Conservation (phyloP, 2,329 filamentous ascomycete genomes). For the Claviceps cyperi region DNA sequence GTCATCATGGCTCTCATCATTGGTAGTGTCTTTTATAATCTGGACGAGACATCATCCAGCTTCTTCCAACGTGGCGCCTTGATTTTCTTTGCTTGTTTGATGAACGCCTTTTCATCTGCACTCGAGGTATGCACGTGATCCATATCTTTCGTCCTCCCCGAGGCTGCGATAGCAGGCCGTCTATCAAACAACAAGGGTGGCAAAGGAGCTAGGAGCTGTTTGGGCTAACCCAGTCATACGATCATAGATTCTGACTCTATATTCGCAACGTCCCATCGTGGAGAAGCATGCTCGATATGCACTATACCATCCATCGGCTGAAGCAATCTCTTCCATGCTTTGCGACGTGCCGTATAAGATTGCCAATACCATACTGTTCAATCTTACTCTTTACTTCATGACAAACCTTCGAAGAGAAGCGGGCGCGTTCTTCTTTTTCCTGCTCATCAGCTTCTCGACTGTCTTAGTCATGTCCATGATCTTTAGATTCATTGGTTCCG, state of each 20-base stretch:
- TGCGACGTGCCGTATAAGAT: slow-evolving; percentile 72
- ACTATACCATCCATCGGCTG: slow-evolving; percentile 76
- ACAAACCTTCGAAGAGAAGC: slow-evolving; percentile 61
- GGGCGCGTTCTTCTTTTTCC: slow-evolving; percentile 73
- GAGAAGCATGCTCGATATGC: slow-evolving; percentile 82
- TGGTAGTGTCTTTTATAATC: slow-evolving; percentile 66
- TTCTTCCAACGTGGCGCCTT: slow-evolving; percentile 71
- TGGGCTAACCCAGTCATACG: background rate
- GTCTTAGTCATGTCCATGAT: slow-evolving; percentile 75
- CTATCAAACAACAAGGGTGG: too few relatives aligned
- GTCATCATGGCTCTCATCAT: slow-evolving; percentile 64
- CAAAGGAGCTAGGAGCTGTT: too few relatives aligned
- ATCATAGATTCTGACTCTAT: slow-evolving; percentile 60
- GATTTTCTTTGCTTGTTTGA: slow-evolving; percentile 75
- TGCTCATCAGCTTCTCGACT: slow-evolving; percentile 58
- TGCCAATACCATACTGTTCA: slow-evolving; percentile 60
- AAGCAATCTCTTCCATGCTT: slow-evolving; percentile 78
- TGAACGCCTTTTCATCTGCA: slow-evolving; percentile 71
- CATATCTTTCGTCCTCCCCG: too few relatives aligned
- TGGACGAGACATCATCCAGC: slow-evolving; percentile 47
- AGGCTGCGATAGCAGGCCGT: too few relatives aligned
- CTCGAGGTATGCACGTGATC: slow-evolving; percentile 42
- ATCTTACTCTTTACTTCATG: slow-evolving; percentile 75
- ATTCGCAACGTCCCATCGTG: slow-evolving; percentile 79
- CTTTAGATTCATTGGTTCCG: slow-evolving; percentile 67